These are phyloP conservation scores for Diaporthe sp. DNA, from an alignment of 2,329 filamentous ascomycete species.

Conservation along the genomic window DNA sequence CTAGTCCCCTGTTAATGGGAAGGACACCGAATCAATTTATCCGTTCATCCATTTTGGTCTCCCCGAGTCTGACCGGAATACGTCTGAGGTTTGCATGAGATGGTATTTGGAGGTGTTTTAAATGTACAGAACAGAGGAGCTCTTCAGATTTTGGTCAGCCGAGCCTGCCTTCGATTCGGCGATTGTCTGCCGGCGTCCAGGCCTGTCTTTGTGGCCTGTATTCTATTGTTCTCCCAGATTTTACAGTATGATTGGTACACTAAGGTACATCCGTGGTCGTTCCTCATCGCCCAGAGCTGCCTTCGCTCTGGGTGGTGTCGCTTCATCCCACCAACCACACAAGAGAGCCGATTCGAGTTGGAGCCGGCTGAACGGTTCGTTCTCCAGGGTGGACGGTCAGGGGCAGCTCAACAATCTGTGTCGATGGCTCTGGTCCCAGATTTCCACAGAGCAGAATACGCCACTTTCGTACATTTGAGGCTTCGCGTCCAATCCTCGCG, in stretches of 20 bases:
- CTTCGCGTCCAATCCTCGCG: neutral
- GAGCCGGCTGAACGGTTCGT: neutral
- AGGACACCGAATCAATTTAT: neutral
- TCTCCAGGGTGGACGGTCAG: neutral
- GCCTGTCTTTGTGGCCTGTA: neutral
- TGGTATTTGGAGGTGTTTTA: constrained; percentile 11
- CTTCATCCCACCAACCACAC: neutral
- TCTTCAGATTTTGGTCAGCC: neutral
- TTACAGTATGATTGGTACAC: constrained; percentile 14
- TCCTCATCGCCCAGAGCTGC: neutral
- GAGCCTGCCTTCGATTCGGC: neutral
- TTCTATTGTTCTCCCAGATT: constrained; percentile 6
- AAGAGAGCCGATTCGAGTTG: neutral
- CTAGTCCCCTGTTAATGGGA: neutral
- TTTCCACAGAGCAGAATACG: neutral
- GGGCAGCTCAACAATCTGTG: neutral
- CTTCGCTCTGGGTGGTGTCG: too few species aligned
- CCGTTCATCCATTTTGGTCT: neutral
- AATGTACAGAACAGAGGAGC: constrained; percentile 33
- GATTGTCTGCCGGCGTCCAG: constrained; percentile 1
- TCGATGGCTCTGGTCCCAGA: neutral
- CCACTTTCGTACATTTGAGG: neutral
- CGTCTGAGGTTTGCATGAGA: neutral
- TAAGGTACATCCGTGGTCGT: neutral
- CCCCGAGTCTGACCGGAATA: neutral